Percentiles rank a stretch among this genome's conserved stretches.
Conservation (phyloP, 2,329 filamentous ascomycete species). For the Alternaria postmessia region DNA sequence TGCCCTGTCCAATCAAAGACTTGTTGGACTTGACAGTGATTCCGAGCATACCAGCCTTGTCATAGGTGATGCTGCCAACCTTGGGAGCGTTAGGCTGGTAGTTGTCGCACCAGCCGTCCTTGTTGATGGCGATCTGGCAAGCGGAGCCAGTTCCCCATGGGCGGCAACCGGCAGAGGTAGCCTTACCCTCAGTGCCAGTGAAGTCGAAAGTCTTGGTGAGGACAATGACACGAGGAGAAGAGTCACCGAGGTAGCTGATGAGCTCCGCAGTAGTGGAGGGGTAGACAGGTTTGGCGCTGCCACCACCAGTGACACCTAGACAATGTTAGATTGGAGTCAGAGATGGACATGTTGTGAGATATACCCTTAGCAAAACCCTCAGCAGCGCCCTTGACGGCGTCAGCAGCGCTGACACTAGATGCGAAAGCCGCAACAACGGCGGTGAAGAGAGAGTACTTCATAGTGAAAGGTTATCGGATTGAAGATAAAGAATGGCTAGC, state of each 20-base stretch:
- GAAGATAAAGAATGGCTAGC: conserved; percentile 29
- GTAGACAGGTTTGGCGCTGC: conserved; percentile 32
- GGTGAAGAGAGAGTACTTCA: conserved; percentile 32
- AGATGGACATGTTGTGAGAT: neutral
- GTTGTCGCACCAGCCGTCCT: conserved; percentile 65
- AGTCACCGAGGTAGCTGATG: conserved; percentile 66
- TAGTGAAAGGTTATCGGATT: conserved; percentile 14
- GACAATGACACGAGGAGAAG: conserved; percentile 64
- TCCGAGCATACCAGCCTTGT: conserved; percentile 61
- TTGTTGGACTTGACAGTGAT: conserved; percentile 67
- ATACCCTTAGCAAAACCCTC: conserved; percentile 39
- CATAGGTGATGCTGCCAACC: conserved; percentile 55
- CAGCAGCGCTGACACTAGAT: conserved; percentile 30
- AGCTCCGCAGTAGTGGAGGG: conserved; percentile 57
- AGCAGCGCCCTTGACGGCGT: conserved; percentile 35
- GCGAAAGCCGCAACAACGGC: conserved; percentile 28
- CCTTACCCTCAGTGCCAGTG: conserved; percentile 63
- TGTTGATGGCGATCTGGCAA: conserved; percentile 68
- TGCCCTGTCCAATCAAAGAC: conserved; percentile 63
- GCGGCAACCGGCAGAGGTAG: conserved; percentile 63
- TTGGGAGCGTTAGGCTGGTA: conserved; percentile 63
- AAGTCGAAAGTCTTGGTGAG: conserved; percentile 66
- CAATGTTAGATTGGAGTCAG: neutral
- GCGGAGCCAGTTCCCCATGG: conserved; percentile 60
- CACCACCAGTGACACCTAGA: conserved; percentile 34